These are phyloP conservation scores for Cyclostephanos tholiformis DNA, from an alignment of 108 stramenopile genomes.

Conservation along the genomic window DNA sequence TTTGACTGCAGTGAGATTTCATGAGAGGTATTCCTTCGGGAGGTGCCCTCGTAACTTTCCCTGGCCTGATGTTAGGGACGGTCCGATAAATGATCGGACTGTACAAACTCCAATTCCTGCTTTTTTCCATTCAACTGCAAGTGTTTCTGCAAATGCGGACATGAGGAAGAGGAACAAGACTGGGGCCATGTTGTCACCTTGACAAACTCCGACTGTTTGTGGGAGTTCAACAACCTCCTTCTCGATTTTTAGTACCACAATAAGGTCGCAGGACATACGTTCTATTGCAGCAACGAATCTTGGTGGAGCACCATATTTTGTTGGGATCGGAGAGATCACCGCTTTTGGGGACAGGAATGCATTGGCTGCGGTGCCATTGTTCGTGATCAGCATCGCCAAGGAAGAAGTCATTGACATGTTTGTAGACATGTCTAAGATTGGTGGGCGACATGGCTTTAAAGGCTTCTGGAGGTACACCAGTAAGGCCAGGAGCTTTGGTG, in stretches of 20 bases:
- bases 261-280: slow-evolving; percentile 10
- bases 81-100: too few relatives aligned
- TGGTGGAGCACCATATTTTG: too few relatives aligned
- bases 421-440: neutral
- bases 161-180: too few relatives aligned
- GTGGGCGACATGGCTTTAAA: slow-evolving; percentile 11
- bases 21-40: too few relatives aligned
- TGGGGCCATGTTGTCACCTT: too few relatives aligned
- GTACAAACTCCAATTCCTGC: too few relatives aligned
- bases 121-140: neutral
- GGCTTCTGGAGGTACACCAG: slow-evolving; percentile 18
- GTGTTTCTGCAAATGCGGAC: too few relatives aligned
- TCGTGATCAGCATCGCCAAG: neutral
- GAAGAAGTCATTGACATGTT: neutral
- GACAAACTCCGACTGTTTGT: slow-evolving; percentile 11
- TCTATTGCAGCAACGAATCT: neutral
- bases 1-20: too few relatives aligned
- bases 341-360: neutral
- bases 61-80: too few relatives aligned
- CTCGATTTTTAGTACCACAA: slow-evolving; percentile 5
- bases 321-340: neutral
- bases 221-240: neutral
- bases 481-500: slow-evolving; percentile 14
- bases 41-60: too few relatives aligned
- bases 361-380: slow-evolving; percentile 8